A percentile compares a stretch with the other conserved stretches of the same genome.
Evolutionary conservation across 208 protist species (phyloP).

Genomic region (Trypanosoma melophagium): DNA sequence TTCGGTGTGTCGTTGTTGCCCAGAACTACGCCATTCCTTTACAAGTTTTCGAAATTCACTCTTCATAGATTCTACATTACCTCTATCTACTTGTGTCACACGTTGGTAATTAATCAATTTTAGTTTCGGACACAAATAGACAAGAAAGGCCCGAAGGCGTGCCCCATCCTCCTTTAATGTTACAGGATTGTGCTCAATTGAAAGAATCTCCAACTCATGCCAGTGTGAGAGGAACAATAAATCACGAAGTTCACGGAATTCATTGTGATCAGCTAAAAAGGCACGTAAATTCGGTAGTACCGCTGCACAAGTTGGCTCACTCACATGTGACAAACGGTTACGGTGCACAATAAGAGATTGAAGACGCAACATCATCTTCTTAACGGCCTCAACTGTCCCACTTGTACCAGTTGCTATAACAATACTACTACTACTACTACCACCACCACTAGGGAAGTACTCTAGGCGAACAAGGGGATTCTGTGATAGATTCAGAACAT

Average conservation of each 20-base stretch:
- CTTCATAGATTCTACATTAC: constrained; percentile 19
- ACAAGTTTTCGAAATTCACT: constrained; percentile 29
- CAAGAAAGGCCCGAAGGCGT: constrained; percentile 75
- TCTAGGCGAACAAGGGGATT: constrained; percentile 77
- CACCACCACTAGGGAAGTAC: constrained; percentile 56
- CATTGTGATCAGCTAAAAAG: constrained; percentile 80
- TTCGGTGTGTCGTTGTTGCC: constrained; percentile 6
- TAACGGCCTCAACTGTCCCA: background rate
- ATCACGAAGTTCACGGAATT: constrained; percentile 50
- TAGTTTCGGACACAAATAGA: constrained; percentile 77
- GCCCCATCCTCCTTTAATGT: constrained; percentile 44
- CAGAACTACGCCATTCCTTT: too few relatives aligned
- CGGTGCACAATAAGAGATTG: constrained; percentile 75
- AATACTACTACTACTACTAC: too few relatives aligned
- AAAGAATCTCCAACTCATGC: constrained; percentile 71
- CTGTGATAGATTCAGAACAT: constrained; percentile 81
- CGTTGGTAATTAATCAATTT: constrained; percentile 85
- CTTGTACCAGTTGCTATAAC: constrained; percentile 3
- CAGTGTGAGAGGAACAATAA: constrained; percentile 72
- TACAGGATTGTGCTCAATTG: constrained; percentile 72
- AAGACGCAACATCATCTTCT: constrained; percentile 53
- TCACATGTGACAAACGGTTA: constrained; percentile 79
- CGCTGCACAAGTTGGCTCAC: constrained; percentile 61
- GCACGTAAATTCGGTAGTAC: constrained; percentile 69
- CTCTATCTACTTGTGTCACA: constrained; percentile 60